Evolutionary conservation across 805 yeast species (phyloP), one percentile per base, ranked within the genome.

Genomic region (Lipomyces spencermartinsiae): DNA sequence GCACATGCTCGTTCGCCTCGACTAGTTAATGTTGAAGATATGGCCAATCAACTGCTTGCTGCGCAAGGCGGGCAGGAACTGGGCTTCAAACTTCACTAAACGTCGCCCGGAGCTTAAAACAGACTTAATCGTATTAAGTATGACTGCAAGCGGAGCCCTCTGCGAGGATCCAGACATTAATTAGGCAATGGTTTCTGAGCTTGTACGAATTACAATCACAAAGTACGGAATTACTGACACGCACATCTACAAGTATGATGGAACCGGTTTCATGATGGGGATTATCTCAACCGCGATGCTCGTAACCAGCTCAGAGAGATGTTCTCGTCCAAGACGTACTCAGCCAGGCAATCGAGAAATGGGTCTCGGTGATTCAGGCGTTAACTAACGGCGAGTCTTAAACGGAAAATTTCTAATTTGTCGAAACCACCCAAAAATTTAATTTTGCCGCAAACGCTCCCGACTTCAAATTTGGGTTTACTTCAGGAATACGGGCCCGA

Each of bases 11-110:
- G 63, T 51, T 22, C 58, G 37, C 58, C 63, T 34, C 59, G 22
- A 14, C 59, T 56, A 19, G 39, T 56, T 56, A 29, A 29, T 56
- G 59, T 56, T 19, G 59, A 61, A 25, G 58, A 16, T 61, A 53
- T 61, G 63, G 46, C 59, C 58, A 61, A 4, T 33, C 33, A 19
- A 16, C 31, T 56, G 33, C 39, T 56, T 19, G 59, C 59, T 10
- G 3, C 22, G 29, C 35, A 19, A 29, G 2, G 35, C 5, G 33
- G 49, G 49, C 49, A 39, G 3, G 49, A 39, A 39, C 49, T 39
- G 49, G 49, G 59, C 59, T 33, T 56, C 58, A n/a, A 22, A 12
- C 49, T 14, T 39, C 49, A 14, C 16, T 12, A 39, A 14, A 12
- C n/a, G 3, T 12, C n/a, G 49, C 49, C 49, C 12, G 49, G 49